Evolutionary conservation across 1,284 basidiomycete genomes (phyloP), one percentile per base, ranked within the genome.

Genomic region (Hypsizygus ulmarius): DNA sequence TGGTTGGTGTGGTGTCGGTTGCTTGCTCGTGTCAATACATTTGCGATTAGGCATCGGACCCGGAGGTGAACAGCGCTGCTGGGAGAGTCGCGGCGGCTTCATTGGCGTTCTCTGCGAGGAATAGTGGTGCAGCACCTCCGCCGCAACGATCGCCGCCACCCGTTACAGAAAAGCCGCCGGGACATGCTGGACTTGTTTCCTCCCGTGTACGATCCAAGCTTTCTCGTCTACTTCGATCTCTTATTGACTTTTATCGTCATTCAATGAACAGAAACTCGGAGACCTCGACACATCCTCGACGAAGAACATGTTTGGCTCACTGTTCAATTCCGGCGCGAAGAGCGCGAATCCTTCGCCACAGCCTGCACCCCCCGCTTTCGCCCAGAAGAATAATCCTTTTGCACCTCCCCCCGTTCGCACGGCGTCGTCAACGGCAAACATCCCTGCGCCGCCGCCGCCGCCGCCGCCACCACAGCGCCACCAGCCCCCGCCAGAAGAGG

Each of bases 211-310:
- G 62, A 49, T 36, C 18, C 25, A 41, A n/a, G n/a, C 35, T 8
- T 3, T 44, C 21, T 12, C 7, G 12, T 27, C 21, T 15, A 33
- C 12, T 16, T 30, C 3, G 15, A 10, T n/a, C 35, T 30, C 8
- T 15, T 34, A 4, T 32, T 12, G 30, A 15, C 32, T 8, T 29
- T 14, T 6, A 6, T 18, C 29, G 39, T 14, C 32, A n/a, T n/a
- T 33, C 30, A 12, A 27, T 38, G 27, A 30, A 35, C 57, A 83
- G 81, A 77, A 71, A 73, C 73, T 84, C 48, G 81, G 81, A 18
- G 73, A 78, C 56, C 69, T 84, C 9, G 79, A 83, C 60, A 73
- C 75, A 32, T 71, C 78, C 0, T 82, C 81, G 2, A 62, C 70
- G 11, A 74, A 71, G 56, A 70, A 68, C 45, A 73, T 79, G 67